Evolutionary conservation across 371 early-diverging fungal species (phyloP).

Genomic region (Umbelopsis sp.): DNA sequence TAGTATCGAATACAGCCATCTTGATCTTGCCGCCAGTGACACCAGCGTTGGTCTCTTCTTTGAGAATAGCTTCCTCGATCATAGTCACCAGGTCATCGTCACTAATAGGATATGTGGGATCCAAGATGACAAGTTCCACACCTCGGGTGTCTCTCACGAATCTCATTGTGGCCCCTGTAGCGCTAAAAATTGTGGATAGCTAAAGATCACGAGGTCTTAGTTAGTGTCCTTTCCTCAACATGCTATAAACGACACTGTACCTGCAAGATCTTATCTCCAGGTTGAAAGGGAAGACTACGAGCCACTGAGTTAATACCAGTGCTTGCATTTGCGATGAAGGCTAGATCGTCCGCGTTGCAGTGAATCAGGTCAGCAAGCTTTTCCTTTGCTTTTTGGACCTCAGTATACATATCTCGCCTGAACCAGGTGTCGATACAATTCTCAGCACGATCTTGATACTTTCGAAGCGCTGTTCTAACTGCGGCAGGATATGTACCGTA

Average conservation of each 20-base stretch:
- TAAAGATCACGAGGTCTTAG: conserved; percentile 3
- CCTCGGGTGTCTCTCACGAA: conserved; percentile 40
- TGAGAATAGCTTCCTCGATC: conserved; percentile 28
- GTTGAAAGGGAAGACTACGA: conserved; percentile 37
- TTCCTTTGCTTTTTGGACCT: background rate
- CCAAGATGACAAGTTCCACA: conserved; percentile 35
- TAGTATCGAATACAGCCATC: conserved; percentile 60
- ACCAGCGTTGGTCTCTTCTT: conserved; percentile 33
- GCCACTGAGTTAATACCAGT: conserved; percentile 46
- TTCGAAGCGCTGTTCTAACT: conserved; percentile 17
- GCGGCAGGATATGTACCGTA: conserved; percentile 34
- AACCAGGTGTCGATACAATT: conserved; percentile 26
- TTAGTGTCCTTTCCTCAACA: background rate
- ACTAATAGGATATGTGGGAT: conserved; percentile 36
- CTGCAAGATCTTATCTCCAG: conserved; percentile 45
- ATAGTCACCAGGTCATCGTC: conserved; percentile 38
- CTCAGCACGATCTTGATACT: conserved; percentile 24
- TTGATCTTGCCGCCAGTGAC: conserved; percentile 34
- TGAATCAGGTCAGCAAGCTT: conserved; percentile 29
- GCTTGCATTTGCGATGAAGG: conserved; percentile 47
- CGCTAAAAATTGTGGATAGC: conserved; percentile 53
- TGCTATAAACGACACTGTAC: conserved; percentile 20
- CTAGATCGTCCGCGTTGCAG: conserved; percentile 45
- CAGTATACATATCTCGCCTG: conserved; percentile 22
- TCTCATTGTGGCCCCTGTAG: conserved; percentile 39